Conservation (phyloP, 1,284 basidiomycete genomes). For the Ceratobasidium theobromae region DNA sequence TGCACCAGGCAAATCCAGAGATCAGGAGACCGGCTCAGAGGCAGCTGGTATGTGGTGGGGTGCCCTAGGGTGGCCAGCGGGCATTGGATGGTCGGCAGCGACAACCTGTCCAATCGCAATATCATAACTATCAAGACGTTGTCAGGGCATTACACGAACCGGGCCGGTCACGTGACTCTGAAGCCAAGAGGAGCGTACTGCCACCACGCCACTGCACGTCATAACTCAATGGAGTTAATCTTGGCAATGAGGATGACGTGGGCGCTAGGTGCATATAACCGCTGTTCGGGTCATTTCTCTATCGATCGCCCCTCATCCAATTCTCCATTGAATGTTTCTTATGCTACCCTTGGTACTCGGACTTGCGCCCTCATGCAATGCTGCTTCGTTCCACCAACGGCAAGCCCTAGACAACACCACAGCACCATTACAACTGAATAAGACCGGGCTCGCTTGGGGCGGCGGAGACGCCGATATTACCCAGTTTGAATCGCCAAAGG, state of each 20-base stretch:
- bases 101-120: no score
- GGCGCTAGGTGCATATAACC: no score
- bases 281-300: no score
- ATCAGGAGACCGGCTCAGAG: conserved; percentile 7
- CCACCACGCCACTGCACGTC: background rate
- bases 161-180: background rate
- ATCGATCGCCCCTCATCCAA: no score
- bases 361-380: background rate
- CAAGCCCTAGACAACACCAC: conserved; percentile 3
- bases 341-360: no score
- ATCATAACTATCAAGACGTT: no score
- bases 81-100: no score
- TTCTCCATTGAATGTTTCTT: no score
- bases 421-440: background rate
- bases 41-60: background rate
- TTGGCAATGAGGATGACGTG: no score
- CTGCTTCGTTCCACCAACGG: background rate
- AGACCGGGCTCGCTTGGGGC: conserved; percentile 24
- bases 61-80: conserved; percentile 7
- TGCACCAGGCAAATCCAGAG: conserved; percentile 46
- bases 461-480: conserved; percentile 26
- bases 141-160: background rate
- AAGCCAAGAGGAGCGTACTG: background rate
- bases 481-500: conserved; percentile 23
- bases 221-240: background rate